phyloP scores from a whole-genome alignment of 305 asterid genomes.

The Solanum chacoense region DNA sequence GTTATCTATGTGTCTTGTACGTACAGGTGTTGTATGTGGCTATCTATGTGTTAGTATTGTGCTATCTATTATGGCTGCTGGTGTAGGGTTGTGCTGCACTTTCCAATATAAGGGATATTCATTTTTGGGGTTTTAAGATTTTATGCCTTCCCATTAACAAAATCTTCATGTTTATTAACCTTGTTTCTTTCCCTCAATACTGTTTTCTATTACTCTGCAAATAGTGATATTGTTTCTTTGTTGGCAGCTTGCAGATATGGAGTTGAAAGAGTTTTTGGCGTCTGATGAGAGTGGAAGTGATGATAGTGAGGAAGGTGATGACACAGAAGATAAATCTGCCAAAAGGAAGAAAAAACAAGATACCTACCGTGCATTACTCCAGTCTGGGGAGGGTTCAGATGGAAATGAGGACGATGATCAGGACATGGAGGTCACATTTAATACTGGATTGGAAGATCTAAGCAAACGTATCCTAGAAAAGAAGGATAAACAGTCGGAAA shows the following conservation, averaged over 20 bases:
- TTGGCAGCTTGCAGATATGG: conserved; percentile 63
- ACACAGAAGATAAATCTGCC: conserved; percentile 21
- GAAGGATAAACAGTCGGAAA: conserved; percentile 72
- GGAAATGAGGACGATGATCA: conserved; percentile 43
- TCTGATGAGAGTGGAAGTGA: conserved; percentile 68
- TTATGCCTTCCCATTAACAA: not conserved
- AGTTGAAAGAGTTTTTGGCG: conserved; percentile 64
- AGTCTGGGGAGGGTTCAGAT: conserved; percentile 53
- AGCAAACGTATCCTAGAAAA: conserved; percentile 73
- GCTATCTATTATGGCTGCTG: not conserved
- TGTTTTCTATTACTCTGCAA: not conserved
- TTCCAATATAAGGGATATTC: not conserved
- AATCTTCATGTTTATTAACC: not conserved
- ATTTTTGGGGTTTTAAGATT: not conserved
- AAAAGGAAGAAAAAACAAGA: conserved; percentile 38
- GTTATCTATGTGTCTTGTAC: not conserved
- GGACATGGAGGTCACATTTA: conserved; percentile 85
- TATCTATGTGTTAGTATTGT: not conserved
- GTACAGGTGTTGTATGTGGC: not conserved
- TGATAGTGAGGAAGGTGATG: conserved; percentile 32
- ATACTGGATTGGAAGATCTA: conserved; percentile 69
- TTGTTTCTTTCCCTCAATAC: not conserved
- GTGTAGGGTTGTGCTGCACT: not conserved
- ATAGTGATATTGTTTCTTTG: not conserved
- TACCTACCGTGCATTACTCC: conserved; percentile 52